Conservation (phyloP, 208 protist genomes). For the Histomonas meleagridis region DNA sequence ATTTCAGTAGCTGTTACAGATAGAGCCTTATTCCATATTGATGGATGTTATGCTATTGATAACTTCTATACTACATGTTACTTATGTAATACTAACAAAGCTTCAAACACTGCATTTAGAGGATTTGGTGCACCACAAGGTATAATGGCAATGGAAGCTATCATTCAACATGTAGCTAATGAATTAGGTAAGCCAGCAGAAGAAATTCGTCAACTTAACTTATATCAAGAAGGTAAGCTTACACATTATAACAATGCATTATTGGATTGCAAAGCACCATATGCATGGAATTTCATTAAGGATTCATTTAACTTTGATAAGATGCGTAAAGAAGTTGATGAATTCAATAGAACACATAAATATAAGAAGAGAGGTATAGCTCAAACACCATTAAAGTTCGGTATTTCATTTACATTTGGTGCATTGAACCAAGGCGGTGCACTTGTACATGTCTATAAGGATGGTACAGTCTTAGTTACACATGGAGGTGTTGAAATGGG, state of each 20-base stretch:
- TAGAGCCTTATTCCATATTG: constrained; percentile 61
- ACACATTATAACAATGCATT: not conserved
- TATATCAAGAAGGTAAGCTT: not conserved
- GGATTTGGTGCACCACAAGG: constrained; percentile 68
- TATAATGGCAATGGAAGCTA: constrained; percentile 56
- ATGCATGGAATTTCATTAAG: not conserved
- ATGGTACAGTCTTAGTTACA: constrained; percentile 51
- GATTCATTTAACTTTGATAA: not conserved
- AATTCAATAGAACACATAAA: constrained; percentile 60
- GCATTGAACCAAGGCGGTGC: constrained; percentile 61
- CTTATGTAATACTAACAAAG: constrained; percentile 61
- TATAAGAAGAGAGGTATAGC: constrained; percentile 67
- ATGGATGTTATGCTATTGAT: constrained; percentile 65
- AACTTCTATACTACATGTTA: constrained; percentile 46
- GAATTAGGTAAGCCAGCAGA: constrained; percentile 37
- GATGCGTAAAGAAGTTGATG: constrained; percentile 44
- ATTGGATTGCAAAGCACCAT: not conserved
- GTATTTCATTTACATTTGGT: constrained; percentile 60
- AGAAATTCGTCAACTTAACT: constrained; percentile 39
- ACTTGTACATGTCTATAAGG: constrained; percentile 57
- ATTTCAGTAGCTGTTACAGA: constrained; percentile 53
- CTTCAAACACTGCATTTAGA: constrained; percentile 67
- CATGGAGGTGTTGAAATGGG: constrained; percentile 59
- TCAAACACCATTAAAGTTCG: constrained; percentile 66
- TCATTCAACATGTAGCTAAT: constrained; percentile 58